Base-by-base conservation (phyloP, 176 grass and related monocot species). In the Ananas comosus region DNA sequence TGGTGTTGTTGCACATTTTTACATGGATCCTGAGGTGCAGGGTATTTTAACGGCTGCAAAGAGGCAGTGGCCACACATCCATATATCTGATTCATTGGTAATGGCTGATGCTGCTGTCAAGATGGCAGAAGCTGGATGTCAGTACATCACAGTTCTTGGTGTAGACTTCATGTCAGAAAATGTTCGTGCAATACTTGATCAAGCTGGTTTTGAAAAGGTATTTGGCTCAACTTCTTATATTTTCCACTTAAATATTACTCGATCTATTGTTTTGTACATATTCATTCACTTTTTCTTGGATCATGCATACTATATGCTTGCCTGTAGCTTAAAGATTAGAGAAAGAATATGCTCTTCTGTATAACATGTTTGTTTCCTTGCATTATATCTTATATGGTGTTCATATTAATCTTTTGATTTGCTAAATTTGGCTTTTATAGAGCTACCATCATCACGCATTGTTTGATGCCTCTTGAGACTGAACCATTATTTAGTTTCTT, bases 91-190 rank as follows among this genome's bases (percentile, higher is more conserved):
- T 78, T 97, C 93, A 21, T 80, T 97, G 64, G 77, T 97, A 28
- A 97, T 97, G 93, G 89, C 93, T 69, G 93, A 97, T 79, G 83
- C 81, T 9, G 93, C 93, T 79, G 89, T 97, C 54, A 91, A 87
- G 79, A 97, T 97, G 93, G 93, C 93, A 74, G 84, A 97, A 87
- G 83, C 86, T 52, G 93, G 93, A 65, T 97, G 93, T 22, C 61
- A 87, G 21, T 97, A 90, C 83, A 85, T 97, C 24, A 87, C 89
- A 24, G 93, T 97, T 11, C 74, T 97, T 76, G 93, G 93, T 87
- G 93, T 96, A 73, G 93, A 97, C 64, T 97, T 97, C 69, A 97
- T 92, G 93, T 97, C 93, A 18, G 93, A 97, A 91, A 97, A 97
- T 87, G 93, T 97, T 23, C 86, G 89, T 58, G 89, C 93, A n/a